Percentiles rank a stretch among this genome's conserved stretches.
Evolutionary conservation across 2,329 filamentous ascomycete species (phyloP).

Genomic region (Orbilia ellipsospora): DNA sequence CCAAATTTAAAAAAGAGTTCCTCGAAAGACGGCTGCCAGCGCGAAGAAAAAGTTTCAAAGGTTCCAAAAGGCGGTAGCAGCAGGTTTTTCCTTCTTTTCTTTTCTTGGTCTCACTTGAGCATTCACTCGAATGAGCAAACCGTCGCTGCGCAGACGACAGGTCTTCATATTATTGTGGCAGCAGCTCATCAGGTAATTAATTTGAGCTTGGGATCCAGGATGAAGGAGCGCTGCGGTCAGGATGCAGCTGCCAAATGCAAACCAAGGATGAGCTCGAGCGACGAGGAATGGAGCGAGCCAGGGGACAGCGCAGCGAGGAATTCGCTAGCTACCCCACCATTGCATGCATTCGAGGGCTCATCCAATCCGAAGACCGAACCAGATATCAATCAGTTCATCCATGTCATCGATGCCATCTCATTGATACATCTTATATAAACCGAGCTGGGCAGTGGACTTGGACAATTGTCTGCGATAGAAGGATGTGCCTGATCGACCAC

Average conservation of each 20-base stretch:
- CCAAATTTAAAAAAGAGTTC: neutral
- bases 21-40: neutral
- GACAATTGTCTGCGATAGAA: neutral
- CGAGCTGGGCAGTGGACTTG: neutral
- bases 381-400: too few relatives aligned
- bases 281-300: conserved; percentile 5
- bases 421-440: neutral
- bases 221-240: conserved; percentile 5
- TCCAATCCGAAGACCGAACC: too few relatives aligned
- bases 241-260: conserved; percentile 49
- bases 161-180: too few relatives aligned
- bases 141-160: conserved; percentile 28
- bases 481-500: conserved; percentile 1
- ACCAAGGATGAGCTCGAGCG: conserved; percentile 27
- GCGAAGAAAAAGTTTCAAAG: conserved; percentile 9
- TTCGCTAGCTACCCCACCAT: too few relatives aligned
- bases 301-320: neutral
- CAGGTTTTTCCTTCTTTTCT: conserved; percentile 8
- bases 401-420: too few relatives aligned
- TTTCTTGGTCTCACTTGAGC: neutral
- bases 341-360: too few relatives aligned
- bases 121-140: neutral
- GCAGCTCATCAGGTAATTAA: too few relatives aligned
- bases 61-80: neutral
- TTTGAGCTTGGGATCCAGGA: too few relatives aligned